phyloP scores from a whole-genome alignment of 2,329 filamentous ascomycete genomes.

The Exophiala sideris region DNA sequence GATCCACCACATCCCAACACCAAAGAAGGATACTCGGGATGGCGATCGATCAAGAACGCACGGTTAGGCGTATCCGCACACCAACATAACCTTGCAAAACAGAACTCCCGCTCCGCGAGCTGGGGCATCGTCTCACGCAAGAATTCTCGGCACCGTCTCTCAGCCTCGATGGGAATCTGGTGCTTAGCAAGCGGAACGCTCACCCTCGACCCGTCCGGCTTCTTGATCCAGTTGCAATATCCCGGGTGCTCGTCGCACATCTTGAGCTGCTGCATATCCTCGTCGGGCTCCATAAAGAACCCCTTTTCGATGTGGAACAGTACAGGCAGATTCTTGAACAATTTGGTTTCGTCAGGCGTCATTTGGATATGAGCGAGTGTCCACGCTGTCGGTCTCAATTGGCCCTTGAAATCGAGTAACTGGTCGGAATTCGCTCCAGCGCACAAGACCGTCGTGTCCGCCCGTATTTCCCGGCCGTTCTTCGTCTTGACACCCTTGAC shows the following conservation, averaged over 20 bases:
- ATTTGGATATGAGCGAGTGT: constrained; percentile 46
- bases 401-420: constrained; percentile 46
- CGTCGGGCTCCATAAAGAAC: constrained; percentile 50
- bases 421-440: constrained; percentile 42
- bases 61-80: constrained; percentile 55
- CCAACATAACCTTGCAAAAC: constrained; percentile 55
- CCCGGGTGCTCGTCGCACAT: constrained; percentile 55
- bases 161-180: constrained; percentile 45
- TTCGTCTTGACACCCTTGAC: constrained; percentile 41
- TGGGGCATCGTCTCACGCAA: constrained; percentile 53
- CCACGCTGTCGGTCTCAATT: constrained; percentile 47
- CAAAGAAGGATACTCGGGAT: constrained; percentile 44
- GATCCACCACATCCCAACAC: constrained; percentile 52
- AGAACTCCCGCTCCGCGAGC: constrained; percentile 47
- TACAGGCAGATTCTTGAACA: constrained; percentile 43
- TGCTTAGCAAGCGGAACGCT: constrained; percentile 44
- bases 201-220: constrained; percentile 29
- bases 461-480: constrained; percentile 37
- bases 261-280: constrained; percentile 37
- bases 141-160: constrained; percentile 47
- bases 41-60: constrained; percentile 51
- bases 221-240: constrained; percentile 48
- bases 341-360: constrained; percentile 38
- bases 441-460: constrained; percentile 42
- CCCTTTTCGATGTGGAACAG: constrained; percentile 48